phyloP scores from a whole-genome alignment of 2,329 filamentous ascomycete genomes.

The Ilyonectria mors-panacis region DNA sequence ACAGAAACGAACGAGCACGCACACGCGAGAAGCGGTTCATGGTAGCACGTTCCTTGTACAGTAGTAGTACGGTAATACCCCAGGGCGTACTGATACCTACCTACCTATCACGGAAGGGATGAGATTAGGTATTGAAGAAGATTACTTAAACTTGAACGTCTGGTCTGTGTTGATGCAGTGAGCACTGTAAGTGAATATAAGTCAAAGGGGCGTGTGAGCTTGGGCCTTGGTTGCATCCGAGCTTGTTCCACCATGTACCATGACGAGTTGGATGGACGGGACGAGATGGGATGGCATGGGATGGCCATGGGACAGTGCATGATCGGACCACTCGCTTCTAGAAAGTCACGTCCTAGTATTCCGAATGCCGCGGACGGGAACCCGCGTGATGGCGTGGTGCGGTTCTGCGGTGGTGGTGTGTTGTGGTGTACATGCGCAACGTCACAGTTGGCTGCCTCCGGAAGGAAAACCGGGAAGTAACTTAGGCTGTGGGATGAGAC shows the following conservation, averaged over 20 bases:
- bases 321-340: neutral
- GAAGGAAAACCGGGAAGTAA: neutral
- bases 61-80: conserved; percentile 42
- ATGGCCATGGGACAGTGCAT: conserved; percentile 8
- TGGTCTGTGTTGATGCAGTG: neutral
- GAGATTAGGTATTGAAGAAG: conserved; percentile 10
- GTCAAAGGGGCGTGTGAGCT: conserved; percentile 8
- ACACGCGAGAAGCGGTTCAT: conserved; percentile 18
- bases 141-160: conserved; percentile 12
- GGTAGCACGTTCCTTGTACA: conserved; percentile 39
- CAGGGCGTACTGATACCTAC: conserved; percentile 30
- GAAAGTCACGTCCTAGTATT: neutral
- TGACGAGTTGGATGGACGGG: conserved; percentile 2
- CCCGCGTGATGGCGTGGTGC: neutral
- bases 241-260: conserved; percentile 5
- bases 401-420: conserved; percentile 6
- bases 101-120: conserved; percentile 9
- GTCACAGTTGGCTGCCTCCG: conserved; percentile 1
- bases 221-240: conserved; percentile 11
- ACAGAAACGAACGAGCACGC: conserved; percentile 33
- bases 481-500: neutral
- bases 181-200: neutral
- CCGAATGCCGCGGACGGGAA: neutral
- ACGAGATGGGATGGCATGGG: neutral
- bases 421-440: neutral